phyloP scores from a whole-genome alignment of 352 stramenopile genomes.

The Pythium phragmiticola region DNA sequence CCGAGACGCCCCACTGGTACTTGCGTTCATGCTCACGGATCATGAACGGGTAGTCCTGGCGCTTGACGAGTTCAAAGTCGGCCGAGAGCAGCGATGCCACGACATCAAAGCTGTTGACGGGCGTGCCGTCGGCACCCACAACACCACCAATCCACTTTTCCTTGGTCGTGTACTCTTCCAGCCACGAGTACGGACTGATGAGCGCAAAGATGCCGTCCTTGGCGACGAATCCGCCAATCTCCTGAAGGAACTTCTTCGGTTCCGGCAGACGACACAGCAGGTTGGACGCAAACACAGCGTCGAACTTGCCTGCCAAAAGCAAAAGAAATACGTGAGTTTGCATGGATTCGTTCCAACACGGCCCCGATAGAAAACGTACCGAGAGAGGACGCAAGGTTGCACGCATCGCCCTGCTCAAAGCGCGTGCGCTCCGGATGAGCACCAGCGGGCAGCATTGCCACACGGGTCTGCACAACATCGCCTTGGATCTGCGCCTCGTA shows the following conservation, averaged over 20 bases:
- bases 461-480: slow-evolving; percentile 64
- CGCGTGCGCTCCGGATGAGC: slow-evolving; percentile 45
- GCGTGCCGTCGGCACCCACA: slow-evolving; percentile 37
- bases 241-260: slow-evolving; percentile 87
- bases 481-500: slow-evolving; percentile 91
- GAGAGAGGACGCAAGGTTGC: slow-evolving; percentile 69
- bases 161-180: slow-evolving; percentile 95
- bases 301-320: slow-evolving; percentile 74
- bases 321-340: not conserved
- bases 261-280: slow-evolving; percentile 94
- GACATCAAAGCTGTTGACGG: slow-evolving; percentile 66
- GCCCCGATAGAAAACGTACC: slow-evolving; percentile 31
- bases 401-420: slow-evolving; percentile 95
- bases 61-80: slow-evolving; percentile 81
- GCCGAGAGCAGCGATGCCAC: slow-evolving; percentile 52
- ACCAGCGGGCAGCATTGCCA: slow-evolving; percentile 60
- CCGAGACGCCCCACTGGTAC: slow-evolving; percentile 91
- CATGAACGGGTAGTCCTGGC: slow-evolving; percentile 87
- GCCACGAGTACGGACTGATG: slow-evolving; percentile 96
- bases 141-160: slow-evolving; percentile 85
- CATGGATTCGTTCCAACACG: not conserved
- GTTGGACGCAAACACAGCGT: slow-evolving; percentile 95
- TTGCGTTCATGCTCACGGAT: slow-evolving; percentile 93
- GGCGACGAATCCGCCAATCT: slow-evolving; percentile 86
- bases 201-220: slow-evolving; percentile 92